Conservation (phyloP, 306 rosid species). For the Adenanthera pavonina region DNA sequence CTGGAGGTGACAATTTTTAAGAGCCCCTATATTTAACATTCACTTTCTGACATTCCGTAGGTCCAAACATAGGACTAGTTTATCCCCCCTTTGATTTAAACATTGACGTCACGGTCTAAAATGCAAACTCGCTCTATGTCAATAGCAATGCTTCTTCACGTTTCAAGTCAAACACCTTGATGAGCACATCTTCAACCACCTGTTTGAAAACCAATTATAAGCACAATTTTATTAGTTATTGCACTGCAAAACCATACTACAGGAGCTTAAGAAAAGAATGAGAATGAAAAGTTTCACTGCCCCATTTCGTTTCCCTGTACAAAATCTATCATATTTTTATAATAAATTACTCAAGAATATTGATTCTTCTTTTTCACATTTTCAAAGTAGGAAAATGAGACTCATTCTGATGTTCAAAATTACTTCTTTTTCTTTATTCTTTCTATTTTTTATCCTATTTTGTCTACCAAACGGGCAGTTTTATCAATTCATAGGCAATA, state of each 20-base stretch:
- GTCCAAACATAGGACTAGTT: constrained; percentile 19
- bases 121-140: constrained; percentile 40
- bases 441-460: background rate
- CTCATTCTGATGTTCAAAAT: background rate
- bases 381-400: background rate
- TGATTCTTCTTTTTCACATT: background rate
- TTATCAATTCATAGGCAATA: constrained; percentile 1
- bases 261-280: constrained; percentile 19
- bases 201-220: constrained; percentile 33
- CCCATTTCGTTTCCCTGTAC: background rate
- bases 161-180: constrained; percentile 83
- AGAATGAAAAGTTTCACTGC: constrained; percentile 23
- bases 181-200: constrained; percentile 88
- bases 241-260: background rate
- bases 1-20: background rate
- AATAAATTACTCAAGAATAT: background rate
- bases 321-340: background rate
- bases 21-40: constrained; percentile 21
- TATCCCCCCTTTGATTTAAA: constrained; percentile 38
- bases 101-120: constrained; percentile 36
- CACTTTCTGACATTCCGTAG: constrained; percentile 22
- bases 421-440: background rate
- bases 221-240: background rate
- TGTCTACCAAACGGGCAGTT: background rate
- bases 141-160: constrained; percentile 78